Conservation (phyloP, 352 stramenopile species). For the Peronospora farinosa region DNA sequence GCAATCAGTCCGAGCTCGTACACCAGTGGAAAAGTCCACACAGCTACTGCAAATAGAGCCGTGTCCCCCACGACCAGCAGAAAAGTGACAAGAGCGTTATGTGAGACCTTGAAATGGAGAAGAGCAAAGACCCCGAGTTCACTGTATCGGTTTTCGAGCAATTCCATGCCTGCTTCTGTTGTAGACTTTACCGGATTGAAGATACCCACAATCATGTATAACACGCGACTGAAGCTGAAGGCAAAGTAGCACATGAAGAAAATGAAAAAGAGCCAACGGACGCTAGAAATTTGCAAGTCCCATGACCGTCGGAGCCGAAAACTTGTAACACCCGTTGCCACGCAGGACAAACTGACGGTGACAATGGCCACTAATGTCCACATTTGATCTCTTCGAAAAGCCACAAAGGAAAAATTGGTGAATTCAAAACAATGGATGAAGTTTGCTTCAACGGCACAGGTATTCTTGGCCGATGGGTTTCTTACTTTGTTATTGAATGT, state of each 20-base stretch:
- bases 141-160: constrained; percentile 25
- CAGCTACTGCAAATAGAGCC: constrained; percentile 35
- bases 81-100: constrained; percentile 20
- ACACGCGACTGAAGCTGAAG: constrained; percentile 27
- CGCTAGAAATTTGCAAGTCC: constrained; percentile 45
- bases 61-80: constrained; percentile 34
- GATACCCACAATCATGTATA: constrained; percentile 34
- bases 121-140: constrained; percentile 35
- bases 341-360: constrained; percentile 26
- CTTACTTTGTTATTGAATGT: neutral
- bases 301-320: constrained; percentile 35
- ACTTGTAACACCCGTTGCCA: constrained; percentile 37
- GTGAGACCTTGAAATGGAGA: constrained; percentile 35
- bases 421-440: constrained; percentile 5
- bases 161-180: constrained; percentile 1
- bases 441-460: constrained; percentile 17
- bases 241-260: constrained; percentile 46
- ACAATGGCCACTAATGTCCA: constrained; percentile 32
- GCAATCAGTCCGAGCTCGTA: constrained; percentile 42
- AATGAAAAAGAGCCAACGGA: constrained; percentile 57
- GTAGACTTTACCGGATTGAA: constrained; percentile 20
- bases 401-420: neutral
- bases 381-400: constrained; percentile 4
- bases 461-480: neutral
- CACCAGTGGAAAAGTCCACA: constrained; percentile 41